Conservation (phyloP, 768 basidiomycete genomes). For the Astraeus odoratus region DNA sequence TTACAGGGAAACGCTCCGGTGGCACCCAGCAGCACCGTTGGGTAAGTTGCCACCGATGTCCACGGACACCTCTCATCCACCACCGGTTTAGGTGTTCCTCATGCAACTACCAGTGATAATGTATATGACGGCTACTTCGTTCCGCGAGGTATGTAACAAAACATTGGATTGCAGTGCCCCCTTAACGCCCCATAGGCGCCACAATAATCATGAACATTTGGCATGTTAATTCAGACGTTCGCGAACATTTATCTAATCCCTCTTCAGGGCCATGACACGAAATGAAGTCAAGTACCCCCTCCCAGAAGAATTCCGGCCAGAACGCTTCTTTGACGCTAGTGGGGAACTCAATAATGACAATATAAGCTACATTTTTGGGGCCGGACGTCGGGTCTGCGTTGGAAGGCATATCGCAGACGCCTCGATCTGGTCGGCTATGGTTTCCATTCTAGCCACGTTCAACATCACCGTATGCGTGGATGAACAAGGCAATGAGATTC, state of each 20-base stretch:
- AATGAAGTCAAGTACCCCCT: constrained; percentile 29
- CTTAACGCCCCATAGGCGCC: constrained; percentile 11
- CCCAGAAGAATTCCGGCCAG: constrained; percentile 30
- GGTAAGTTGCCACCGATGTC: constrained; percentile 14
- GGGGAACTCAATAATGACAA: constrained; percentile 24
- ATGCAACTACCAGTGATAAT: constrained; percentile 32
- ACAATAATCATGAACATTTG: constrained; percentile 25
- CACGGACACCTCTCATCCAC: background rate
- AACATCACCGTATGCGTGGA: constrained; percentile 25
- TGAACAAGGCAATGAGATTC: constrained; percentile 17
- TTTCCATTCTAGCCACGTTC: constrained; percentile 29
- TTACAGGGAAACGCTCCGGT: constrained; percentile 28
- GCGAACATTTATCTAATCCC: background rate
- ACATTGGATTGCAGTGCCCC: background rate
- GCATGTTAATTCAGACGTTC: constrained; percentile 2
- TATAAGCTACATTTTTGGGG: constrained; percentile 28
- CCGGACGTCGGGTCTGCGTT: constrained; percentile 33
- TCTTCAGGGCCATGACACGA: constrained; percentile 24
- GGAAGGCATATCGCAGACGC: constrained; percentile 38
- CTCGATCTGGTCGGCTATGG: constrained; percentile 31
- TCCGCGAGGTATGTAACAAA: constrained; percentile 36
- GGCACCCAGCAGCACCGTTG: constrained; percentile 30
- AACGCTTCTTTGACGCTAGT: constrained; percentile 24
- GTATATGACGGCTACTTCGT: constrained; percentile 46
- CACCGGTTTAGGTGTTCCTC: constrained; percentile 23